Evolutionary conservation across 208 protist species (phyloP).

Genomic region (Crithidia thermophila): DNA sequence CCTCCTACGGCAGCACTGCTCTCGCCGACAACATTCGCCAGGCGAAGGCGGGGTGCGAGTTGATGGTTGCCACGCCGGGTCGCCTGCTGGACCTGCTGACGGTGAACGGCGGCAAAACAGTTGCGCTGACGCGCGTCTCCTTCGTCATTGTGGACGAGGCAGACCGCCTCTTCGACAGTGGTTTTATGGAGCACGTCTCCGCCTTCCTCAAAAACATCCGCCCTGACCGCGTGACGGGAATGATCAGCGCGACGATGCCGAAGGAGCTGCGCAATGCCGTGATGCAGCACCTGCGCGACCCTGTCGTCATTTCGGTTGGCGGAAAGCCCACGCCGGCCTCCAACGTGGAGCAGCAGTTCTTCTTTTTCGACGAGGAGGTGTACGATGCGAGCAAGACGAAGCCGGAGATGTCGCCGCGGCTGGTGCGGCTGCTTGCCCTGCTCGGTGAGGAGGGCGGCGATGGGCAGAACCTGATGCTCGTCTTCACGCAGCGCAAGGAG

Average conservation of each 20-base stretch:
- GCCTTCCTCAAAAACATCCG: conserved; percentile 91
- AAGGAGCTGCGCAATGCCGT: conserved; percentile 83
- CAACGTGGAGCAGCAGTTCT: conserved; percentile 92
- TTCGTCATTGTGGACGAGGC: conserved; percentile 95
- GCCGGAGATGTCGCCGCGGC: conserved; percentile 59
- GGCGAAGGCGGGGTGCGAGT: conserved; percentile 65
- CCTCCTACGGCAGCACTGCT: conserved; percentile 78
- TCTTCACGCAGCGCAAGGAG: conserved; percentile 93
- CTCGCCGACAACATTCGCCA: conserved; percentile 82
- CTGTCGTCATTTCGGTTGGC: conserved; percentile 90
- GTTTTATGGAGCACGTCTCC: conserved; percentile 93
- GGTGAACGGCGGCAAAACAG: conserved; percentile 66
- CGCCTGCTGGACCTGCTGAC: conserved; percentile 91
- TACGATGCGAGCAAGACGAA: conserved; percentile 70
- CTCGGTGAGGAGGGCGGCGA: conserved; percentile 80
- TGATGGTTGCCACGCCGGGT: conserved; percentile 88
- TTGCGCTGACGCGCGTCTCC: conserved; percentile 67
- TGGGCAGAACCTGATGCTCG: conserved; percentile 78
- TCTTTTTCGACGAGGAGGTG: conserved; percentile 88
- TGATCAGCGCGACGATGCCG: conserved; percentile 95
- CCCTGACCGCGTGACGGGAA: conserved; percentile 85
- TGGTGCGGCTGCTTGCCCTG: conserved; percentile 87
- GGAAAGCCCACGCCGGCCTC: conserved; percentile 77
- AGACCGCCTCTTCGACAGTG: conserved; percentile 94
- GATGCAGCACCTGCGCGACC: conserved; percentile 66